Base-by-base conservation (phyloP, 2,329 filamentous ascomycete genomes). In the Chaetothyriales sp. region DNA sequence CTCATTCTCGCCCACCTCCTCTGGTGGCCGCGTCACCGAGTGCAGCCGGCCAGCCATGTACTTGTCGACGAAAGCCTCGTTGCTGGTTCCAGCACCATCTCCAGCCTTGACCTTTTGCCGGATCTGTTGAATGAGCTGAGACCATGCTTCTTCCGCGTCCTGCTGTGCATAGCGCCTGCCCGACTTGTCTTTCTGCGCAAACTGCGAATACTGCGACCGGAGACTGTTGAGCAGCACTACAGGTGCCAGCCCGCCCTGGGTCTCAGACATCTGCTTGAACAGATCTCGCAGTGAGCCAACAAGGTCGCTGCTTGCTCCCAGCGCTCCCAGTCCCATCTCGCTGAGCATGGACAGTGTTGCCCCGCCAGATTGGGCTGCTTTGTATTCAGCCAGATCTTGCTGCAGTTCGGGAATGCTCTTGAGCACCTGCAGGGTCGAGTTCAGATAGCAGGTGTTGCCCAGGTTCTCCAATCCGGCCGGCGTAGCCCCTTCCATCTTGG, bases 401-500 rank as follows among this genome's bases (percentile, higher is more conserved):
- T 95, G 87, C 36, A 98, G 78, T 70, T 98, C 92, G 7, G 92
- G 92, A 53, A 98, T 87, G 49, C 83, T 77, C 55, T 86, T 81
- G 58, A 98, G 73, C 3, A 87, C 84, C 67, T 98, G 93, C n/a
- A 98, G 75, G 0, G 90, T 95, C 47, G 92, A 92, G 74, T 98
- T 98, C 63, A 96, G 81, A 66, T 98, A 98, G 73, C 92, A 98
- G 3, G 93, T 98, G 68, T 98, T 98, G 60, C 93, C 92, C 54
- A 95, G 73, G 64, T 98, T 98, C 65, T 84, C 78, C 55, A 98
- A 72, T 46, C 92, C 92, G 51, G 89, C 84, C 1, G 93, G 92
- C 45, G 78, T 90, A 46, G 89, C 89, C 52, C 86, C 88, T 53
- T 83, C 83, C 64, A 84, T 79, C 66, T 81, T 81, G 1, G 92